These are phyloP conservation scores for Pichia norvegensis DNA, from an alignment of 1,139 yeast species.

Conservation along the genomic window DNA sequence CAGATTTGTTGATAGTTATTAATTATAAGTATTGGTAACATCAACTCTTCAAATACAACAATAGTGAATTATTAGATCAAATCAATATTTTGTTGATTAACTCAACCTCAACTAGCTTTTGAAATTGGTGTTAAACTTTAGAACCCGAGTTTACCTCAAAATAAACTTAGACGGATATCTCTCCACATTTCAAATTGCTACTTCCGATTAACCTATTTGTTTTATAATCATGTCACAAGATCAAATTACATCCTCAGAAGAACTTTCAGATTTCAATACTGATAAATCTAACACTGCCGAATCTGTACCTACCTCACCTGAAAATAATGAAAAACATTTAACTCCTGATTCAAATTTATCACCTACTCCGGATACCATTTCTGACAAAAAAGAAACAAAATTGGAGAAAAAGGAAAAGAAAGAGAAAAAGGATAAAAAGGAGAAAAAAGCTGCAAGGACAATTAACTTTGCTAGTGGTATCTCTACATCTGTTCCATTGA, in stretches of 20 bases:
- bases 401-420: slow-evolving; percentile 11
- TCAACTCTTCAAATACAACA: background rate
- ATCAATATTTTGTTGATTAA: slow-evolving; percentile 7
- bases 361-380: background rate
- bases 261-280: slow-evolving; percentile 23
- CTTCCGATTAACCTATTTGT: background rate
- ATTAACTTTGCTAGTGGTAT: slow-evolving; percentile 59
- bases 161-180: slow-evolving; percentile 29
- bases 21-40: background rate
- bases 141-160: slow-evolving; percentile 26
- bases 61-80: slow-evolving; percentile 2
- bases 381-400: slow-evolving; percentile 2
- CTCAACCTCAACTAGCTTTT: slow-evolving; percentile 17
- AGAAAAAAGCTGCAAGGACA: slow-evolving; percentile 25
- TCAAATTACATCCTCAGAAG: slow-evolving; percentile 17
- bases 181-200: slow-evolving; percentile 22
- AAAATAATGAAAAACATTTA: slow-evolving; percentile 25
- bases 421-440: slow-evolving; percentile 23
- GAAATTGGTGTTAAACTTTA: slow-evolving; percentile 28
- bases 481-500: slow-evolving; percentile 70
- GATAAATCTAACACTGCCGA: slow-evolving; percentile 11
- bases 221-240: slow-evolving; percentile 9
- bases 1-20: background rate
- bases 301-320: slow-evolving; percentile 22
- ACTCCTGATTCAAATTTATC: slow-evolving; percentile 22